These are phyloP conservation scores for Ophiocordyceps camponoti-floridani DNA, from an alignment of 2,329 filamentous ascomycete genomes.

Conservation along the genomic window DNA sequence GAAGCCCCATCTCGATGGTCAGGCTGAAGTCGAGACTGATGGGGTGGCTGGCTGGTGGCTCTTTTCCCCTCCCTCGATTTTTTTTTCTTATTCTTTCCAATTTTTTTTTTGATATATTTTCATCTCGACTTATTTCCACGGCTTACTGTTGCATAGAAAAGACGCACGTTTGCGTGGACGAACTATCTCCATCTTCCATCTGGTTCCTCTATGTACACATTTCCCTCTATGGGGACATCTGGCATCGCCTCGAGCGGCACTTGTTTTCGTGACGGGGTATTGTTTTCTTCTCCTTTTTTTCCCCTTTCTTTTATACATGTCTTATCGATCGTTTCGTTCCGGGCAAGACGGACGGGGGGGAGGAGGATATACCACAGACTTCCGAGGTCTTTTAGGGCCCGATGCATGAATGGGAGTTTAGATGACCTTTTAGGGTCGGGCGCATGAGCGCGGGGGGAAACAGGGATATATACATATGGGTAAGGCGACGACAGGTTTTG, in stretches of 20 bases:
- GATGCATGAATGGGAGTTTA: background rate
- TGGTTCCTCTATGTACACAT: background rate
- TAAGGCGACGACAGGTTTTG: too few relatives aligned
- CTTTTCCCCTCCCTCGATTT: background rate
- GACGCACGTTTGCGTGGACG: too few relatives aligned
- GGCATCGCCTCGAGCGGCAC: background rate
- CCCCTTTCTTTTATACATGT: background rate
- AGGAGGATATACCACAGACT: background rate
- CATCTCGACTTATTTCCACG: background rate
- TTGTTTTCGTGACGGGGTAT: background rate
- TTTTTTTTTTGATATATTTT: background rate
- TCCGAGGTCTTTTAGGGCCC: background rate
- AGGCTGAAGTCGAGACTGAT: background rate
- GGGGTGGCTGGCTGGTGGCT: too few relatives aligned
- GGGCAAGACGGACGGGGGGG: background rate
- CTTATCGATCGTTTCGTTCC: background rate
- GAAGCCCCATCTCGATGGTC: background rate
- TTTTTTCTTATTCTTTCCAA: background rate
- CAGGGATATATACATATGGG: too few relatives aligned
- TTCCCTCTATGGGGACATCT: background rate
- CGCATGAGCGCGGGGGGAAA: background rate
- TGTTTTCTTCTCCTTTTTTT: background rate
- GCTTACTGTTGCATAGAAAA: too few relatives aligned
- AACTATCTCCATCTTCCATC: background rate
- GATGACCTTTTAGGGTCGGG: background rate